Evolutionary conservation across 805 yeast species (phyloP).

Genomic region (Metschnikowia picachoensis): DNA sequence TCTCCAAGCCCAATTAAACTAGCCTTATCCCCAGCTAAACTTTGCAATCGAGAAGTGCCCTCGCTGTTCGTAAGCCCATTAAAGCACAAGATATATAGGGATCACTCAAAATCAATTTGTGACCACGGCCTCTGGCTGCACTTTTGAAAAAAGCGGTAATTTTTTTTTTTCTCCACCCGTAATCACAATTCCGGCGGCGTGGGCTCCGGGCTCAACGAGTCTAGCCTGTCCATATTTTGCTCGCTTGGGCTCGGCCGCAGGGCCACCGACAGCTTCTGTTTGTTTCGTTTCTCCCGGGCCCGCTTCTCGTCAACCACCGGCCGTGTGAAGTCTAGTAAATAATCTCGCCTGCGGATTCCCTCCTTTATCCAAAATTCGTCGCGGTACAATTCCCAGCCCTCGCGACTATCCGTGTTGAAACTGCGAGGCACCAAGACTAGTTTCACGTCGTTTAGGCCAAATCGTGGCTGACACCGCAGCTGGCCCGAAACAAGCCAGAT

Average conservation of each 20-base stretch:
- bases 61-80: no score
- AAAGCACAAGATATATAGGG: no score
- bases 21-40: no score
- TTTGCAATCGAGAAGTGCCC: no score
- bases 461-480: conserved; percentile 52
- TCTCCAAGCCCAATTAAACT: no score
- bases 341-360: conserved; percentile 54
- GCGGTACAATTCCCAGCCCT: conserved; percentile 92
- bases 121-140: no score
- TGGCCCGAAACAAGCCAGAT: conserved; percentile 38
- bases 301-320: conserved; percentile 25
- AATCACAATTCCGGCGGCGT: background rate
- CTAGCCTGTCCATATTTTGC: conserved; percentile 4
- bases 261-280: conserved; percentile 11
- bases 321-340: conserved; percentile 28
- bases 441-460: conserved; percentile 75
- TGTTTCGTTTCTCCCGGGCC: conserved; percentile 34
- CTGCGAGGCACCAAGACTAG: conserved; percentile 76
- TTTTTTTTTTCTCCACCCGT: no score
- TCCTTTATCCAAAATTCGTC: conserved; percentile 92
- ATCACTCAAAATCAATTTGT: no score
- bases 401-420: conserved; percentile 78
- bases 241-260: background rate
- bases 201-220: conserved; percentile 5
- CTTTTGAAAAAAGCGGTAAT: no score